These are phyloP conservation scores for Testicularia cyperi DNA, from an alignment of 1,284 basidiomycete genomes.

Conservation along the genomic window DNA sequence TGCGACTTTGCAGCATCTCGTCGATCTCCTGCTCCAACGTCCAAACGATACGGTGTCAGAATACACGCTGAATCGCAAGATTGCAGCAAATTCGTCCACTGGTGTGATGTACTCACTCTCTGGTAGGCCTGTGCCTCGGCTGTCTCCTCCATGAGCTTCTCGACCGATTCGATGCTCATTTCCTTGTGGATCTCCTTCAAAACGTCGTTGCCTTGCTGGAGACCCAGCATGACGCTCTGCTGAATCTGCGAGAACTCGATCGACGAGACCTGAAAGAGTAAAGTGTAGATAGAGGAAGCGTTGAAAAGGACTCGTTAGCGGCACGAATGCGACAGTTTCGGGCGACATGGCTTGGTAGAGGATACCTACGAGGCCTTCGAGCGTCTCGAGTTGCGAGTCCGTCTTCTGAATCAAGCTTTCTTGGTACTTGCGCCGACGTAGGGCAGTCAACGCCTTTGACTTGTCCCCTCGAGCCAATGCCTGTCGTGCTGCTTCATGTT, in stretches of 20 bases:
- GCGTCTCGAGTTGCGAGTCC: slow-evolving; percentile 80
- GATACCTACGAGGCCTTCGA: slow-evolving; percentile 83
- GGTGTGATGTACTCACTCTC: slow-evolving; percentile 67
- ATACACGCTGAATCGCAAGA: too few relatives aligned
- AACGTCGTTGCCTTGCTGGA: slow-evolving; percentile 89
- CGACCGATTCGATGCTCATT: slow-evolving; percentile 88
- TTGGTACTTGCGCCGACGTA: slow-evolving; percentile 89
- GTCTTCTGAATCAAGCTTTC: slow-evolving; percentile 83
- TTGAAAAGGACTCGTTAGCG: too few relatives aligned
- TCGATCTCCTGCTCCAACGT: slow-evolving; percentile 74
- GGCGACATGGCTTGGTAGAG: too few relatives aligned
- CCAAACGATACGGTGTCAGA: not conserved
- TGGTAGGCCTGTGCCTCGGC: slow-evolving; percentile 90
- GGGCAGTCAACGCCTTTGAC: slow-evolving; percentile 79
- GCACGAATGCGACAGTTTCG: too few relatives aligned
- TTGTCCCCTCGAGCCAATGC: slow-evolving; percentile 80
- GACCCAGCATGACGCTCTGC: slow-evolving; percentile 84
- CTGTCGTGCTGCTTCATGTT: slow-evolving; percentile 82
- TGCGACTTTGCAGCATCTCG: slow-evolving; percentile 77
- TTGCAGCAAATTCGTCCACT: too few relatives aligned
- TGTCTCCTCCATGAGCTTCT: slow-evolving; percentile 86
- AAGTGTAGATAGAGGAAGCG: too few relatives aligned
- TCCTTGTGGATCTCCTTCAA: slow-evolving; percentile 91
- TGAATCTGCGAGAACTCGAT: slow-evolving; percentile 96
- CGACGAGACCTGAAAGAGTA: slow-evolving; percentile 84